Evolutionary conservation across 208 protist genomes (phyloP).

Genomic region (Vickermania ingenoplastis): DNA sequence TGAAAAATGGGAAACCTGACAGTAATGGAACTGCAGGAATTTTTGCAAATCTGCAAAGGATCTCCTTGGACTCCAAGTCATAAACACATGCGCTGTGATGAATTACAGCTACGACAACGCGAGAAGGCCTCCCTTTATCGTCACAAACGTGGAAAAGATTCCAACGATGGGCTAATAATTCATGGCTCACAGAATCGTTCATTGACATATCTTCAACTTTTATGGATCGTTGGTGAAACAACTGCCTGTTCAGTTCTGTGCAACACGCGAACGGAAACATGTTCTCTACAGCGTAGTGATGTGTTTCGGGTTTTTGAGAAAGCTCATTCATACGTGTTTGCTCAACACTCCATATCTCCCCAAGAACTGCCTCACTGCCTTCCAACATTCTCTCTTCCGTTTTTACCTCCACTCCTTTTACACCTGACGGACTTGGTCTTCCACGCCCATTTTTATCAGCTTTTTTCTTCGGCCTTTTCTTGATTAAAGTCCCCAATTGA

Average conservation of each 20-base stretch:
- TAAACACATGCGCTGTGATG: constrained; percentile 22
- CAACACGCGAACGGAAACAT: not conserved
- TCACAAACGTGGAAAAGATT: constrained; percentile 15
- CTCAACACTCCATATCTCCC: not conserved
- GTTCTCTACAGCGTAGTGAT: not conserved
- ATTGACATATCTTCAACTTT: not conserved
- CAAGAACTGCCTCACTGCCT: not conserved
- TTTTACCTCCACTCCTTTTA: not conserved
- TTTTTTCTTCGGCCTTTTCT: not conserved
- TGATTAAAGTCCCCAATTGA: not conserved
- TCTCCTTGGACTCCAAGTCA: constrained; percentile 8
- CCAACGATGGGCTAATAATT: constrained; percentile 21
- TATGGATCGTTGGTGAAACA: not conserved
- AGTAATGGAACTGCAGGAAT: constrained; percentile 7
- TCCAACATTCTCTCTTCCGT: not conserved
- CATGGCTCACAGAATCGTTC: constrained; percentile 3
- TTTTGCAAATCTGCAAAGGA: not conserved
- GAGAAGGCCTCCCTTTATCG: constrained; percentile 10
- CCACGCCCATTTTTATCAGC: not conserved
- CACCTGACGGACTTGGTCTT: not conserved
- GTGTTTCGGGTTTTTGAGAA: not conserved
- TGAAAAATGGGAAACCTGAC: constrained; percentile 23
- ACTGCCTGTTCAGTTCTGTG: not conserved
- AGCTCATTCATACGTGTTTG: not conserved
- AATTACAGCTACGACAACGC: constrained; percentile 21